Base-by-base conservation (phyloP, 192 early-diverging fungal species). In the Coemansia interrupta region DNA sequence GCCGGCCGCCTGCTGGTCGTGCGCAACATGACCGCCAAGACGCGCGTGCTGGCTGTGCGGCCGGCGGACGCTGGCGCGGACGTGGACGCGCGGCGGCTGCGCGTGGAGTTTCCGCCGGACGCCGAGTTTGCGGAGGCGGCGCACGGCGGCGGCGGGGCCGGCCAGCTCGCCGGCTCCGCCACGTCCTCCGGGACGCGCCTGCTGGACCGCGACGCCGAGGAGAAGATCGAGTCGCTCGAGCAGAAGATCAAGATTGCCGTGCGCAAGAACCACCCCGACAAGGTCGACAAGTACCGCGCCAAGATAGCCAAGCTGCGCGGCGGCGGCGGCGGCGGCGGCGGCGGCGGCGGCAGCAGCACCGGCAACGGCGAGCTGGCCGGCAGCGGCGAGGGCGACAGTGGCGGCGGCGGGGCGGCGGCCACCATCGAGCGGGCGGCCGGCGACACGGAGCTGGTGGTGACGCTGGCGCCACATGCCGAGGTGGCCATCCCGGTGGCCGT, bases 201-300 rank as follows among this genome's bases (percentile, higher is more conserved):
- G 36, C 57, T 75, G 9, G 76, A 79, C 28, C 70, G 71, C 29
- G 76, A 79, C 40, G 85, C 87, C 47, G 92, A 96, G 83, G 95
- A 98, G 72, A 87, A 95, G 68, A 92, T 99, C 45, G 96, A 99
- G 82, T 83, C 86, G 54, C 66, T 97, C 61, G 93, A 99, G 76
- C 96, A 97, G 59, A 99, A 97, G 68, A 78, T 96, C 44, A 99
- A 99, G 79, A 99, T 99, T 66, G 94, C 93, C 0, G 84, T 80
- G 42, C 83, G 93, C 32, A 99, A 99, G 70, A 89, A 89, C 14
- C 83, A 85, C 5, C 78, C 81, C 3, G 95, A 96, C 15, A 99
- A 99, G 67, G 84, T 90, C 0, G 83, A 85, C 40, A 95, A 95
- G 64, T 84, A 94, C 43, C 58, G 79, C 14, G 86, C 83, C 44